Base-by-base conservation (phyloP, 441 rosid genomes). In the Sinapis alba region DNA sequence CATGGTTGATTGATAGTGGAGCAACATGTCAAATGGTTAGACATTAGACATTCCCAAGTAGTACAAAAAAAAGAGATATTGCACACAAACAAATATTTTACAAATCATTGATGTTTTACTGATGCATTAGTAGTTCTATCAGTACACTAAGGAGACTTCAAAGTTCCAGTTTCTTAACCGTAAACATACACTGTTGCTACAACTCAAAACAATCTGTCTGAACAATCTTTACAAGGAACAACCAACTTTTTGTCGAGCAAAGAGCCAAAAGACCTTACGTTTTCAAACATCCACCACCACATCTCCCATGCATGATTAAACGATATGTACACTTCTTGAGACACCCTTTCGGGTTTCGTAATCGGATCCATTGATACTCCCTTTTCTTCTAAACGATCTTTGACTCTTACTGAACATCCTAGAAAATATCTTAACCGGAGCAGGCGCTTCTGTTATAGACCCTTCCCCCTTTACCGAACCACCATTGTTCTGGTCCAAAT, bases 381-480 rank as follows among this genome's bases (percentile, higher is more conserved):
- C 62, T 76, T 61, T 86, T 69, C 79, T 74, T 67, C 78, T 83
- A 65, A 86, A 84, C 13, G 94, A 85, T 70, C 76, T 84, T 71
- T 79, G 84, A 79, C 88, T 61, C 64, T 27, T 1, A 18, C 65
- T 84, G 60, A 85, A 81, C 18, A 84, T 64, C 34, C 89, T 82
- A 7, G 71, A 76, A 34, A 90, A 12, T 3, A 87, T 83, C 62
- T 82, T 89, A 78, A 78, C 85, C 10, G 98, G 88, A 71, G 83
- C 84, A 53, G 69, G 76, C 57, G 81, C 23, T 73, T 81, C 38
- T 77, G 85, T 76, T 62, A 76, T 69, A n/a, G 75, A 76, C 3
- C 26, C 65, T 0, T 54, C 53, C 26, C 32, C 65, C 15, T 63
- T 69, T 7, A 30, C 20, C 27, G 63, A 56, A 56, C 63, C 63